Evolutionary conservation across 257 asterid genomes (phyloP).

Genomic region (Orobanche coerulescens): DNA sequence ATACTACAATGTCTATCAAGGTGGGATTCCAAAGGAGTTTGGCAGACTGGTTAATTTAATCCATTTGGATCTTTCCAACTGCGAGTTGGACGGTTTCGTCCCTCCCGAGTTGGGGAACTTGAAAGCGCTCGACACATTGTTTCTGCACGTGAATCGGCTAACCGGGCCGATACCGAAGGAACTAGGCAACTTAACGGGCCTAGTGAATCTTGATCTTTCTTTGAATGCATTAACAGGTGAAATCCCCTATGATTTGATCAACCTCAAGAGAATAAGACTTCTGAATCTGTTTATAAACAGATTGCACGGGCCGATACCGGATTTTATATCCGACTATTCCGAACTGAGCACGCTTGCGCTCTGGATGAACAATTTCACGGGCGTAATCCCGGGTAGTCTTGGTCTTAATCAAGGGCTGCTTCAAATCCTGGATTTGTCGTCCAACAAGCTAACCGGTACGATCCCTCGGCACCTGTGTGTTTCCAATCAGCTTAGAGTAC

Average conservation of each 20-base stretch:
- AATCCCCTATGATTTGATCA: constrained; percentile 67
- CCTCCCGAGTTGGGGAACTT: constrained; percentile 73
- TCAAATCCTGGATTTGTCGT: constrained; percentile 64
- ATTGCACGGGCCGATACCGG: constrained; percentile 80
- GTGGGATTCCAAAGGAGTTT: constrained; percentile 79
- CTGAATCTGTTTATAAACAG: constrained; percentile 73
- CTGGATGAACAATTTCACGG: constrained; percentile 96
- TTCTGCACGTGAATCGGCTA: constrained; percentile 52
- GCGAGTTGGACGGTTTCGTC: constrained; percentile 66
- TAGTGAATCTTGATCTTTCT: constrained; percentile 77
- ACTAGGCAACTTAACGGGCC: constrained; percentile 65
- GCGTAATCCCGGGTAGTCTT: constrained; percentile 56
- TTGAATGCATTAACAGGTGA: constrained; percentile 65
- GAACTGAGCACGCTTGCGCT: constrained; percentile 59
- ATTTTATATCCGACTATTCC: constrained; percentile 56
- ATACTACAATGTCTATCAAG: constrained; percentile 47
- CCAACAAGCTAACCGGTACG: constrained; percentile 90
- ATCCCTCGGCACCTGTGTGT: constrained; percentile 60
- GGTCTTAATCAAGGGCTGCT: constrained; percentile 62
- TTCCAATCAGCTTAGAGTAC: constrained; percentile 45
- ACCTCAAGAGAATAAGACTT: constrained; percentile 46
- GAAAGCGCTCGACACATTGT: constrained; percentile 54
- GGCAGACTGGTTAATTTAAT: constrained; percentile 66
- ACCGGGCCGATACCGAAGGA: constrained; percentile 67
- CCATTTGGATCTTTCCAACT: constrained; percentile 61